phyloP scores from a whole-genome alignment of 345 rosid species.

The Brassica cretica region DNA sequence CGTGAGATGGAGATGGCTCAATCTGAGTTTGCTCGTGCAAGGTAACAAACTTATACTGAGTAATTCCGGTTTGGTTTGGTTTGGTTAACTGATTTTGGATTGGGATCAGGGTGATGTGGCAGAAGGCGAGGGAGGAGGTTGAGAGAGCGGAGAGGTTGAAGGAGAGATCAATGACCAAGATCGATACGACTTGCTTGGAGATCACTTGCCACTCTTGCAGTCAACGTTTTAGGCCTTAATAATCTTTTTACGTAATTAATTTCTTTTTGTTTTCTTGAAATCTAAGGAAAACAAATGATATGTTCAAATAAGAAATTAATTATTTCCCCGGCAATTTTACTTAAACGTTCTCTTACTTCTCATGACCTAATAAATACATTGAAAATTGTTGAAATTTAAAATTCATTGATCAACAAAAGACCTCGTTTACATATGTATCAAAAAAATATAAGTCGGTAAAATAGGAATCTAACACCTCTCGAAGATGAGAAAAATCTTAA shows the following conservation, averaged over 20 bases:
- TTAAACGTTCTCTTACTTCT: background rate
- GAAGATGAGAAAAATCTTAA: background rate
- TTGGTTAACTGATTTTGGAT: background rate
- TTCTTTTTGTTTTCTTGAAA: constrained; percentile 19
- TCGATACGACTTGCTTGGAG: constrained; percentile 81
- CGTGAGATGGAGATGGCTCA: constrained; percentile 96
- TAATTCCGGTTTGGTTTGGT: background rate
- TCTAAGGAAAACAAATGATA: constrained; percentile 18
- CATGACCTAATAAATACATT: background rate
- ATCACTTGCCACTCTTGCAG: constrained; percentile 98
- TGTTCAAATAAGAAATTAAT: background rate
- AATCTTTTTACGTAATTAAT: constrained; percentile 7
- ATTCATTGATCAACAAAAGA: background rate
- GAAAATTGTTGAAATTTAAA: background rate
- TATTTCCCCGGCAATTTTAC: background rate
- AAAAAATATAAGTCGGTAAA: no score
- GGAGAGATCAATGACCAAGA: constrained; percentile 65
- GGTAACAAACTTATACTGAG: constrained; percentile 22
- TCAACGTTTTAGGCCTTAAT: constrained; percentile 77
- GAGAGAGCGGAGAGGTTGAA: constrained; percentile 82
- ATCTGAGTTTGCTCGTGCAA: constrained; percentile 80
- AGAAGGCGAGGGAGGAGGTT: constrained; percentile 80
- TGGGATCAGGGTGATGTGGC: constrained; percentile 65
- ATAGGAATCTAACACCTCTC: no score
- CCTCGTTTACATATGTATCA: background rate